Conservation (phyloP, 2,329 filamentous ascomycete genomes). For the Emmonsiellopsis sp. region DNA sequence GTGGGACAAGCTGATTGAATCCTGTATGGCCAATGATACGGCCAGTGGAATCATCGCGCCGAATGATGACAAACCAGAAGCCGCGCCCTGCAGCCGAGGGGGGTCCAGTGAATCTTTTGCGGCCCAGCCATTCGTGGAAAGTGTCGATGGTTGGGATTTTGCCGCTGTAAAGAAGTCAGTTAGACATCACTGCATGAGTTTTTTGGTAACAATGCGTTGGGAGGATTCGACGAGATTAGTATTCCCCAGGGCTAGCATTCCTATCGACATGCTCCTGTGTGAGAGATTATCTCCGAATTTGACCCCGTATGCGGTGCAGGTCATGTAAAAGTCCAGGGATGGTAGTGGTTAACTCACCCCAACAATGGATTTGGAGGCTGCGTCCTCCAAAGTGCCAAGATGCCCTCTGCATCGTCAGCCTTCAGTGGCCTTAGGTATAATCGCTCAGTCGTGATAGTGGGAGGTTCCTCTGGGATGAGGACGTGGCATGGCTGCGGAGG, state of each 20-base stretch:
- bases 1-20: constrained; percentile 7
- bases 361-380: background rate
- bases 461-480: constrained; percentile 2
- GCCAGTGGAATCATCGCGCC: constrained; percentile 3
- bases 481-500: constrained; percentile 6
- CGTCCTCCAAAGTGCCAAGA: background rate
- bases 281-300: too few relatives aligned
- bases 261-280: too few relatives aligned
- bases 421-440: constrained; percentile 2
- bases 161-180: background rate
- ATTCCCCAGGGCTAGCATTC: too few relatives aligned
- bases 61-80: constrained; percentile 5
- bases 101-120: constrained; percentile 6
- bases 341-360: background rate
- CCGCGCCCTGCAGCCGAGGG: background rate
- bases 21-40: constrained; percentile 7
- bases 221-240: too few relatives aligned
- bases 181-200: background rate
- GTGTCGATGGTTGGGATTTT: background rate
- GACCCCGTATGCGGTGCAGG: too few relatives aligned
- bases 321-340: too few relatives aligned
- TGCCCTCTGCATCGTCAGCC: background rate
- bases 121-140: constrained; percentile 1
- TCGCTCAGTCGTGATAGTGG: constrained; percentile 7
- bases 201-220: too few relatives aligned